A percentile compares a stretch with the other conserved stretches of the same genome.
Evolutionary conservation across 2,329 filamentous ascomycete species (phyloP).

Genomic region (Paecilomyces niveus): DNA sequence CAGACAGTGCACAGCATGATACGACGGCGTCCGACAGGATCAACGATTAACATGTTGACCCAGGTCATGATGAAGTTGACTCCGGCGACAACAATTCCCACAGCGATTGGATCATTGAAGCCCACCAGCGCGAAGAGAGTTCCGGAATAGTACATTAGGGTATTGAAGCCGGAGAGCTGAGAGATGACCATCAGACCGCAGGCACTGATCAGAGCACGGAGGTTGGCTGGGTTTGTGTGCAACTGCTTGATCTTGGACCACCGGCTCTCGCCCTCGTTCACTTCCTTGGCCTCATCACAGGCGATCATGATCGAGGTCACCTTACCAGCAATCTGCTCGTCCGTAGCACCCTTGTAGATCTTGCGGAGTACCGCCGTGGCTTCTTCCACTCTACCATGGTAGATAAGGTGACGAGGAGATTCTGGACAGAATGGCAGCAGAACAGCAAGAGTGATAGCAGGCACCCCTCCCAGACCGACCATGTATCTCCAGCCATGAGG

Average conservation of each 20-base stretch:
- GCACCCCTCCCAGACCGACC: constrained; percentile 43
- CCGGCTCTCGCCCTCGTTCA: constrained; percentile 34
- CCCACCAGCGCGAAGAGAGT: constrained; percentile 42
- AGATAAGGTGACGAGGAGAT: not conserved
- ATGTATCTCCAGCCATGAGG: constrained; percentile 44
- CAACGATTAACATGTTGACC: constrained; percentile 42
- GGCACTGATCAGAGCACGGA: constrained; percentile 39
- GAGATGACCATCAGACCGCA: constrained; percentile 48
- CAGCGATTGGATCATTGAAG: constrained; percentile 44
- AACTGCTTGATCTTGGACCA: constrained; percentile 42
- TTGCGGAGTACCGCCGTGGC: constrained; percentile 26
- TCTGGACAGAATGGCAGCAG: constrained; percentile 40
- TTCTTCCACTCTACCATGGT: not conserved
- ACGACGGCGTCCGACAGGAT: constrained; percentile 39
- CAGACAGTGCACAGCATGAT: constrained; percentile 39
- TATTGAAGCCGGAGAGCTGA: constrained; percentile 43
- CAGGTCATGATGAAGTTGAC: constrained; percentile 42
- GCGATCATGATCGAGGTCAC: constrained; percentile 34
- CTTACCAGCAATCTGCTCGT: constrained; percentile 40
- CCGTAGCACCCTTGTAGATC: constrained; percentile 22
- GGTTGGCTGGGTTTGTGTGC: constrained; percentile 22
- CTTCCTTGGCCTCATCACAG: constrained; percentile 34
- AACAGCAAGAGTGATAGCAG: constrained; percentile 37
- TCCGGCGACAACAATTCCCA: constrained; percentile 28
- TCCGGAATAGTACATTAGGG: constrained; percentile 40